These are phyloP conservation scores for Fragilaria radians DNA, from an alignment of 108 stramenopile species.

Conservation along the genomic window DNA sequence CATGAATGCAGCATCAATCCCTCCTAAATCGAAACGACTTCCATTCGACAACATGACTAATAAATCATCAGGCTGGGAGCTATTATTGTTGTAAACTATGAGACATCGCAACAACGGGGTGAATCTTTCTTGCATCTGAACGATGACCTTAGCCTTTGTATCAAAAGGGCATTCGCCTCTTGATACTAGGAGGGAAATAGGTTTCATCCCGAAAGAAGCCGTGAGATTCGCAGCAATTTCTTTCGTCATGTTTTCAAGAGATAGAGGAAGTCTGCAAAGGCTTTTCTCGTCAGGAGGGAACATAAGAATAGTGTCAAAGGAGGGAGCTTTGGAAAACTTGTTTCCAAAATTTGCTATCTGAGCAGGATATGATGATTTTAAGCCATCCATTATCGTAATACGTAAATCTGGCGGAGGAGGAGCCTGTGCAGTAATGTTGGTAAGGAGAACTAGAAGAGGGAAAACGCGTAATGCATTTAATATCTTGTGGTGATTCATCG, in stretches of 20 bases:
- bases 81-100: conserved; percentile 35
- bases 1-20: conserved; percentile 4
- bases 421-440: too few relatives aligned
- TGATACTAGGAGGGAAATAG: conserved; percentile 33
- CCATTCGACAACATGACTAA: not conserved
- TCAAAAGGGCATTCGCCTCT: conserved; percentile 26
- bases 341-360: conserved; percentile 7
- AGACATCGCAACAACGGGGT: conserved; percentile 12
- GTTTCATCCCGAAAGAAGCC: not conserved
- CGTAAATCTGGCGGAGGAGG: not conserved
- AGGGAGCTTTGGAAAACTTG: not conserved
- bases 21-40: not conserved
- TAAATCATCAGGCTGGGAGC: conserved; percentile 10
- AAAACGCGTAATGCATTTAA: too few relatives aligned
- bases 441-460: too few relatives aligned
- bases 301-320: not conserved
- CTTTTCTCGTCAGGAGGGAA: conserved; percentile 2
- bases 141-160: conserved; percentile 21
- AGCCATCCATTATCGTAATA: not conserved
- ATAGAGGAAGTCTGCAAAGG: not conserved
- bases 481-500: too few relatives aligned
- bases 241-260: not conserved
- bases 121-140: conserved; percentile 15
- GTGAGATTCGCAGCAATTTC: not conserved
- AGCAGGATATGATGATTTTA: not conserved